phyloP scores from a whole-genome alignment of 768 basidiomycete species.

The Tephrocybe sp. region DNA sequence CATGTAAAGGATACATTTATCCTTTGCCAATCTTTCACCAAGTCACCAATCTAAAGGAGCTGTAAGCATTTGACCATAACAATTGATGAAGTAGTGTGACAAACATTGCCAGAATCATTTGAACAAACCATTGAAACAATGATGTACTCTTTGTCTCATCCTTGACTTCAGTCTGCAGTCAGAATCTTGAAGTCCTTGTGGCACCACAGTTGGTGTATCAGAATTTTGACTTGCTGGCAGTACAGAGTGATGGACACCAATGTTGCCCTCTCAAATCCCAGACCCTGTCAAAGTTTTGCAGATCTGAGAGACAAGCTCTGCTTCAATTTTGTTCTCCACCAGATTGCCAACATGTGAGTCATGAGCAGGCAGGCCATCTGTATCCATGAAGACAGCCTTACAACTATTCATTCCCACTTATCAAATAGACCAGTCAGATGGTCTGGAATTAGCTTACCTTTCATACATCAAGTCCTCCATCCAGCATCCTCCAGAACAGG shows the following conservation, averaged over 20 bases:
- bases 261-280: constrained; percentile 67
- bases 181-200: constrained; percentile 73
- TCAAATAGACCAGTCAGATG: not conserved
- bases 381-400: constrained; percentile 93
- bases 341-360: constrained; percentile 87
- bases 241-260: constrained; percentile 92
- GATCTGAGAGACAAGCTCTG: constrained; percentile 64
- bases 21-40: constrained; percentile 93
- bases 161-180: constrained; percentile 93
- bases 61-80: no score
- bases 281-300: constrained; percentile 61
- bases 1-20: constrained; percentile 98
- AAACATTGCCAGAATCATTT: no score
- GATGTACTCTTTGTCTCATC: constrained; percentile 93
- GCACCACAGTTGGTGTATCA: constrained; percentile 61
- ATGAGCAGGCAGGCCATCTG: constrained; percentile 73
- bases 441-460: constrained; percentile 44
- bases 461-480: constrained; percentile 60
- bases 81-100: no score
- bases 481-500: constrained; percentile 61
- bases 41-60: constrained; percentile 75
- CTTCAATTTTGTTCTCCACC: constrained; percentile 88
- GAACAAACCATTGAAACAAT: constrained; percentile 91
- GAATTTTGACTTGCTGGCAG: constrained; percentile 91
- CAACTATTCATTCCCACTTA: constrained; percentile 45